These are phyloP conservation scores for Cercospora berteroae DNA, from an alignment of 2,329 filamentous ascomycete genomes.

Conservation along the genomic window DNA sequence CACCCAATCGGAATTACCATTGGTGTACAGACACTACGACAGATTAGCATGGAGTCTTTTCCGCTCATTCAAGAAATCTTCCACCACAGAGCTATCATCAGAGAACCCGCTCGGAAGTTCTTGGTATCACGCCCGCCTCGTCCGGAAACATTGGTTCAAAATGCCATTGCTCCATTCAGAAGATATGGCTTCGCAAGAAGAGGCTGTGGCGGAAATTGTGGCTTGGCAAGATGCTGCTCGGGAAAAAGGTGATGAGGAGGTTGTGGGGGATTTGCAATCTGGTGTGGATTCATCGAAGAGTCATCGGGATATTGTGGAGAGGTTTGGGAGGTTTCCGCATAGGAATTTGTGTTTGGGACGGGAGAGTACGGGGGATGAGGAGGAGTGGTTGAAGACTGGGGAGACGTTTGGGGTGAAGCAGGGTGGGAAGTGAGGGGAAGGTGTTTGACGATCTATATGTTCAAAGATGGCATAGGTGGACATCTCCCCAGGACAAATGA, in stretches of 20 bases:
- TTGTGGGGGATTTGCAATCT: slow-evolving; percentile 34
- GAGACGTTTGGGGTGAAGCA: slow-evolving; percentile 44
- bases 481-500: too few relatives aligned
- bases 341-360: slow-evolving; percentile 54
- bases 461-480: background rate
- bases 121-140: slow-evolving; percentile 17
- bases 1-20: slow-evolving; percentile 41
- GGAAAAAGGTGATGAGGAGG: slow-evolving; percentile 37
- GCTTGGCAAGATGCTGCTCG: slow-evolving; percentile 27
- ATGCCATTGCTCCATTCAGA: slow-evolving; percentile 62
- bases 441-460: background rate
- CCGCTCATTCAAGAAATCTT: slow-evolving; percentile 6
- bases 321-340: slow-evolving; percentile 61
- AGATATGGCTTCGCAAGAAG: slow-evolving; percentile 47
- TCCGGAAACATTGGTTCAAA: slow-evolving; percentile 57
- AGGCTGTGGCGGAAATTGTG: slow-evolving; percentile 29
- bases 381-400: slow-evolving; percentile 49
- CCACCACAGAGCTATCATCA: background rate
- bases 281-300: slow-evolving; percentile 43
- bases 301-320: slow-evolving; percentile 53
- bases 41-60: slow-evolving; percentile 46
- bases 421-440: slow-evolving; percentile 1
- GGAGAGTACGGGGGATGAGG: slow-evolving; percentile 51
- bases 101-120: slow-evolving; percentile 18
- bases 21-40: slow-evolving; percentile 59